These are phyloP conservation scores for Fragilariopsis cylindrus DNA, from an alignment of 108 stramenopile species.

Conservation along the genomic window DNA sequence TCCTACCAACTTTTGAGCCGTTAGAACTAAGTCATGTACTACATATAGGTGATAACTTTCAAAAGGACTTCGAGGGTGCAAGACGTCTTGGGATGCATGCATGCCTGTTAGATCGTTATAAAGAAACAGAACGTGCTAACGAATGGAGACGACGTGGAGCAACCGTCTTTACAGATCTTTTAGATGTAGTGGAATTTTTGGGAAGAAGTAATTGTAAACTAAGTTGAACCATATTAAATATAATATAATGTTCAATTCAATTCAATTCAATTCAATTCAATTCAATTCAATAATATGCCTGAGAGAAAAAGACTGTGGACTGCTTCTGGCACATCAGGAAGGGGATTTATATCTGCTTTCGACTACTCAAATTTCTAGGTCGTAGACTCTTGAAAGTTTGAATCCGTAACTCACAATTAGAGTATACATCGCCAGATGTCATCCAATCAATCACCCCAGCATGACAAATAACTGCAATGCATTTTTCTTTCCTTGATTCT, in stretches of 20 bases:
- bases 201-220: conserved; percentile 44
- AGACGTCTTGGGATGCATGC: conserved; percentile 60
- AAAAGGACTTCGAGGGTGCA: conserved; percentile 74
- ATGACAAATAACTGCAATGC: conserved; percentile 58
- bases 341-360: neutral
- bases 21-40: conserved; percentile 41
- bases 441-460: conserved; percentile 67
- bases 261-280: neutral
- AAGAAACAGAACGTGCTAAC: conserved; percentile 54
- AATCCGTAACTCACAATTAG: conserved; percentile 53
- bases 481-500: conserved; percentile 31
- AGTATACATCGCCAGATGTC: conserved; percentile 34
- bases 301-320: neutral
- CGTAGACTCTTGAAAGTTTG: conserved; percentile 31
- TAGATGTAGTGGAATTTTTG: conserved; percentile 72
- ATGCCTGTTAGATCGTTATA: conserved; percentile 62
- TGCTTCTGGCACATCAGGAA: neutral
- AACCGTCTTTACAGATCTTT: conserved; percentile 60
- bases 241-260: neutral
- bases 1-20: conserved; percentile 25
- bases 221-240: conserved; percentile 19
- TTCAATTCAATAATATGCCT: neutral
- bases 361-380: conserved; percentile 11
- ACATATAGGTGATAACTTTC: conserved; percentile 65
- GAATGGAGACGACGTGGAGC: conserved; percentile 68